These are phyloP conservation scores for Skeletonema grethae DNA, from an alignment of 108 stramenopile species.

Conservation along the genomic window DNA sequence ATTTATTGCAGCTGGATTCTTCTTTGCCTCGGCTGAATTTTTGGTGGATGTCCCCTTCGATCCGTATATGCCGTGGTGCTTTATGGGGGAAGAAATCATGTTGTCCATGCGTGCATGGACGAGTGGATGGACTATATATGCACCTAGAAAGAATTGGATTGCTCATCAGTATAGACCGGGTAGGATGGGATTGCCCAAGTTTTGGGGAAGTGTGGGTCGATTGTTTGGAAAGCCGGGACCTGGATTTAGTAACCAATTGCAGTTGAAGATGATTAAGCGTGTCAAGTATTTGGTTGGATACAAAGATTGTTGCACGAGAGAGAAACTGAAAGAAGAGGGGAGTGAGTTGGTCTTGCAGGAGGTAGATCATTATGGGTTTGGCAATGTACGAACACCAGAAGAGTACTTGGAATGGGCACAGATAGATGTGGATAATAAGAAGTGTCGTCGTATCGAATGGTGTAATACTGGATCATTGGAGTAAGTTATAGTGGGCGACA, in stretches of 20 bases:
- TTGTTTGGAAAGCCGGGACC: conserved; percentile 67
- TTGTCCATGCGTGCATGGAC: conserved; percentile 89
- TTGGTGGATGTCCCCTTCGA: conserved; percentile 90
- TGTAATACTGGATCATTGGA: conserved; percentile 49
- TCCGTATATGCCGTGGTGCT: conserved; percentile 93
- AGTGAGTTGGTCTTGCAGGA: conserved; percentile 55
- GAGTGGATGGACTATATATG: conserved; percentile 92
- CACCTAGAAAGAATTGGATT: conserved; percentile 87
- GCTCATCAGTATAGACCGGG: conserved; percentile 93
- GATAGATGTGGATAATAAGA: conserved; percentile 60
- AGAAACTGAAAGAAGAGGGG: conserved; percentile 51
- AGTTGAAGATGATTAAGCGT: conserved; percentile 55
- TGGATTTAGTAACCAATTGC: conserved; percentile 49
- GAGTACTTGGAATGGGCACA: conserved; percentile 64
- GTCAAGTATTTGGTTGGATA: conserved; percentile 79
- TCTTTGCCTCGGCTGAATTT: conserved; percentile 83
- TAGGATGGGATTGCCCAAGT: conserved; percentile 88
- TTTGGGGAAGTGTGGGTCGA: conserved; percentile 92
- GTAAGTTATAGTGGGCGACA: not conserved
- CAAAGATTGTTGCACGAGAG: conserved; percentile 52
- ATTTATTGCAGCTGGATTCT: conserved; percentile 94
- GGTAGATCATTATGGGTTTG: conserved; percentile 66
- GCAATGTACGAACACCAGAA: conserved; percentile 58
- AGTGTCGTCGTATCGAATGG: conserved; percentile 59
- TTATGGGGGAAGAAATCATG: conserved; percentile 98